phyloP scores from a whole-genome alignment of 169 alveolate genomes.

The Cyclospora cayetanensis region DNA sequence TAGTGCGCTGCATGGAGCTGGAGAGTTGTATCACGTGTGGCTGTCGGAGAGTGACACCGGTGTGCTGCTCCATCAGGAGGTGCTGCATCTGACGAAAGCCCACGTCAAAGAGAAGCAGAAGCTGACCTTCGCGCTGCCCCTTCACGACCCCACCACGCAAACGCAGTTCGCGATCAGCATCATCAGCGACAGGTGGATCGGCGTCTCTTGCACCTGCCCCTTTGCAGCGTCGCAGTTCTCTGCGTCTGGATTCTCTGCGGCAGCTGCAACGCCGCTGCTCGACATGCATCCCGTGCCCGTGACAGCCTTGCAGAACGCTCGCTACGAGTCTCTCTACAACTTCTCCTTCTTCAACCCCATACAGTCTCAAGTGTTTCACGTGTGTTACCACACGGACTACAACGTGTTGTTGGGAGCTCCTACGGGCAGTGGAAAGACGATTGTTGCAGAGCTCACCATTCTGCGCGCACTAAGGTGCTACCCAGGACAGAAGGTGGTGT shows the following conservation, averaged over 20 bases:
- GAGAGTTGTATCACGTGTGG: constrained; percentile 74
- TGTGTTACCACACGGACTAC: constrained; percentile 94
- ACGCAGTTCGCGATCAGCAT: constrained; percentile 70
- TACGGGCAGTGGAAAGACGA: constrained; percentile 99
- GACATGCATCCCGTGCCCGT: constrained; percentile 75
- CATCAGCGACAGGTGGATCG: constrained; percentile 75
- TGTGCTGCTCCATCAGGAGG: constrained; percentile 74
- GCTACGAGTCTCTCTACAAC: constrained; percentile 72
- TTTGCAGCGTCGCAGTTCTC: background rate
- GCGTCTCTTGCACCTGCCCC: constrained; percentile 34
- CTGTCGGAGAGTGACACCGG: constrained; percentile 65
- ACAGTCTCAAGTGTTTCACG: constrained; percentile 88
- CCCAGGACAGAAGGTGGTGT: constrained; percentile 92
- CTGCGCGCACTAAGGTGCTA: constrained; percentile 86
- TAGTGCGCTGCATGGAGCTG: constrained; percentile 56
- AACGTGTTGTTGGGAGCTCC: constrained; percentile 99
- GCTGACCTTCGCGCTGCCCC: constrained; percentile 72
- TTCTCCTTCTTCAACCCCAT: constrained; percentile 78
- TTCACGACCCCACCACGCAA: constrained; percentile 70
- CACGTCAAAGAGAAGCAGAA: constrained; percentile 1
- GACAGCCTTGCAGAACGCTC: constrained; percentile 70
- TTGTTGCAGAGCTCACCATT: constrained; percentile 97
- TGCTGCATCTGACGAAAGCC: constrained; percentile 30
- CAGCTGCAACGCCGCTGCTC: constrained; percentile 76
- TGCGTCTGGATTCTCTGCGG: constrained; percentile 70